Percentiles rank a stretch among this genome's conserved stretches.
Evolutionary conservation across 331 rosid species (phyloP).

Genomic region (Pyrus hybrid): DNA sequence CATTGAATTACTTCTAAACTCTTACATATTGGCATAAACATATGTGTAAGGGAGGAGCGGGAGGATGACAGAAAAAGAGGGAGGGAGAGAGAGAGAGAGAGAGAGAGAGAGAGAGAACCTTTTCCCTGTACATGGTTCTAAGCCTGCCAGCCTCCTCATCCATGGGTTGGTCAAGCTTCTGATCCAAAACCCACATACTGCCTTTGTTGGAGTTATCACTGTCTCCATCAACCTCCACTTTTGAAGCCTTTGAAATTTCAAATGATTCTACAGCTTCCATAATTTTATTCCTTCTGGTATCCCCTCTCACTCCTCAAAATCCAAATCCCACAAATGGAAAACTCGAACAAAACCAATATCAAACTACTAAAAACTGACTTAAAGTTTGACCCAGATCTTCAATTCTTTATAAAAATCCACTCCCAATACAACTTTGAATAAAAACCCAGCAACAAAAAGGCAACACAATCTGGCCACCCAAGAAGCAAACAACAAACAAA

Average conservation of each 20-base stretch:
- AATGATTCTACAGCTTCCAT: slow-evolving; percentile 13
- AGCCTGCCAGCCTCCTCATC: slow-evolving; percentile 97
- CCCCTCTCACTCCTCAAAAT: slow-evolving; percentile 11
- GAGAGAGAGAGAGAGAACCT: slow-evolving; percentile 35
- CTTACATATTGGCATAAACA: neutral
- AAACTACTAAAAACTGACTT: slow-evolving; percentile 5
- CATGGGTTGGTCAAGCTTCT: slow-evolving; percentile 97
- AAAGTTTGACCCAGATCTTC: slow-evolving; percentile 15
- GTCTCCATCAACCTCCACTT: slow-evolving; percentile 52
- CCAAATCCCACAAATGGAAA: neutral
- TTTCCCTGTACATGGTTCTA: slow-evolving; percentile 89
- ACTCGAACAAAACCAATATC: slow-evolving; percentile 3
- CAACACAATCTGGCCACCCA: slow-evolving; percentile 23
- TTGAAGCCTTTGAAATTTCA: slow-evolving; percentile 45
- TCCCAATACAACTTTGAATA: slow-evolving; percentile 22
- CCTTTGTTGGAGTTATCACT: slow-evolving; percentile 57
- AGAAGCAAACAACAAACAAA: neutral
- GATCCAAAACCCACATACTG: slow-evolving; percentile 96
- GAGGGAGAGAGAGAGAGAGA: no score
- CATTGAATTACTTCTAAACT: neutral
- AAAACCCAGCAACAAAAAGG: slow-evolving; percentile 3
- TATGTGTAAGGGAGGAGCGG: neutral
- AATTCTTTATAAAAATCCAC: slow-evolving; percentile 11
- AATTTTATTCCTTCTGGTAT: slow-evolving; percentile 8
- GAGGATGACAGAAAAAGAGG: no score